phyloP scores from a whole-genome alignment of 352 stramenopile genomes.

The Discostella stelligera region DNA sequence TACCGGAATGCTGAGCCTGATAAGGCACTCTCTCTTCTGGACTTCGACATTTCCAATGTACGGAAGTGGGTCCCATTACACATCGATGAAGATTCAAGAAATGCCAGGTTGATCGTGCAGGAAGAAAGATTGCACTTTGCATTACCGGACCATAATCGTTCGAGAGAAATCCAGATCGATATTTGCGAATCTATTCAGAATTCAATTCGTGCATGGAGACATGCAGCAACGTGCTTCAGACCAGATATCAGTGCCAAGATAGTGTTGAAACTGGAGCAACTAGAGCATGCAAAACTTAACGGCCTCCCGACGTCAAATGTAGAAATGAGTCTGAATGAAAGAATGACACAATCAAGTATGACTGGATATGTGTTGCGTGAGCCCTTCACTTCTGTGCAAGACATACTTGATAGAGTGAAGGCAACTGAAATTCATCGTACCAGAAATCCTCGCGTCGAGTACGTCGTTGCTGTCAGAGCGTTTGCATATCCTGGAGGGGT shows the following conservation, averaged over 20 bases:
- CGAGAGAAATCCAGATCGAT: conserved; percentile 84
- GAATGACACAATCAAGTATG: conserved; percentile 45
- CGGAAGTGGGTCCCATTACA: conserved; percentile 89
- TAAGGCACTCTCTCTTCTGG: conserved; percentile 71
- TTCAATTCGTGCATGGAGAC: conserved; percentile 87
- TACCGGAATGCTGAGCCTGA: conserved; percentile 87
- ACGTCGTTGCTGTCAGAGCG: conserved; percentile 87
- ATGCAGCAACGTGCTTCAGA: conserved; percentile 87
- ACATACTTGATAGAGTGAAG: conserved; percentile 85
- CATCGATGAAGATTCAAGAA: conserved; percentile 15
- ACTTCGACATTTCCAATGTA: conserved; percentile 86
- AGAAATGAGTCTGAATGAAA: conserved; percentile 34
- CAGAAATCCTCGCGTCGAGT: conserved; percentile 86
- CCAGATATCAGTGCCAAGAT: conserved; percentile 86
- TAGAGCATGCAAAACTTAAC: conserved; percentile 71
- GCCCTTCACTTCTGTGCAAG: conserved; percentile 87
- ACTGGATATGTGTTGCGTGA: conserved; percentile 86
- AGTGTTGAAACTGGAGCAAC: conserved; percentile 76
- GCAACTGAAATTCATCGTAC: conserved; percentile 89
- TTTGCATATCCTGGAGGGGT: conserved; percentile 87
- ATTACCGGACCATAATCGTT: conserved; percentile 71
- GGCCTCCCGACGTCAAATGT: conserved; percentile 13
- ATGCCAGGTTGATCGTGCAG: conserved; percentile 73
- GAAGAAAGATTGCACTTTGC: conserved; percentile 76
- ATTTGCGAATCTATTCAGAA: conserved; percentile 86